Percentiles rank a stretch among this genome's conserved stretches.
Conservation (phyloP, 2,329 filamentous ascomycete species). For the Botrytis galanthina region DNA sequence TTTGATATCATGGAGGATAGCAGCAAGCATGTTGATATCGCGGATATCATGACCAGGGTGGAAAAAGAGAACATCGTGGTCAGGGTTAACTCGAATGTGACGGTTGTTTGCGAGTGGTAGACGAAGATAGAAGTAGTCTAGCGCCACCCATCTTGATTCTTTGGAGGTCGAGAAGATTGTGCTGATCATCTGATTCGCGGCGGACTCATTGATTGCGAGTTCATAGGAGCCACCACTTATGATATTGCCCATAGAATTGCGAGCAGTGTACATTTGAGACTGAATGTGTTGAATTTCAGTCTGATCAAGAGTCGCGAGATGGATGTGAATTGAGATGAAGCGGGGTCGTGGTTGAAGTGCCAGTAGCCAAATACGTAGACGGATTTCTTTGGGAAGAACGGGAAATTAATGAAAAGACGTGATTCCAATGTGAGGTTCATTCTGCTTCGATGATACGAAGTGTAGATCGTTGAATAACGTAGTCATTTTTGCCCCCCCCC, state of each 20-base stretch:
- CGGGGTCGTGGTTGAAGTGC: slow-evolving; percentile 3
- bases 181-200: background rate
- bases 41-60: background rate
- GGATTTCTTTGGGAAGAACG: slow-evolving; percentile 4
- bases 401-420: slow-evolving; percentile 1
- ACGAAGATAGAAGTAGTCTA: background rate
- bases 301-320: background rate
- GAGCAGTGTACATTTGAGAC: background rate
- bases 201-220: background rate
- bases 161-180: background rate
- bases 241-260: background rate
- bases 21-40: background rate
- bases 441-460: background rate
- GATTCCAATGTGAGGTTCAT: background rate
- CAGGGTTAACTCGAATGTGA: slow-evolving; percentile 1
- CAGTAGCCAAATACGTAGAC: slow-evolving; percentile 10
- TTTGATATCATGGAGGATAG: slow-evolving; percentile 12
- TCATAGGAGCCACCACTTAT: background rate
- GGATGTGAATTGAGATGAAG: background rate
- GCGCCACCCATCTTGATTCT: slow-evolving; percentile 3
- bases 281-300: background rate
- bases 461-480: background rate
- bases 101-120: background rate
- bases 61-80: slow-evolving; percentile 1
- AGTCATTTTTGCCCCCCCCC: background rate